Percentiles rank a stretch among this genome's conserved stretches.
Conservation (phyloP, 1,139 yeast genomes). For the Groenewaldozyma auringiensis region DNA sequence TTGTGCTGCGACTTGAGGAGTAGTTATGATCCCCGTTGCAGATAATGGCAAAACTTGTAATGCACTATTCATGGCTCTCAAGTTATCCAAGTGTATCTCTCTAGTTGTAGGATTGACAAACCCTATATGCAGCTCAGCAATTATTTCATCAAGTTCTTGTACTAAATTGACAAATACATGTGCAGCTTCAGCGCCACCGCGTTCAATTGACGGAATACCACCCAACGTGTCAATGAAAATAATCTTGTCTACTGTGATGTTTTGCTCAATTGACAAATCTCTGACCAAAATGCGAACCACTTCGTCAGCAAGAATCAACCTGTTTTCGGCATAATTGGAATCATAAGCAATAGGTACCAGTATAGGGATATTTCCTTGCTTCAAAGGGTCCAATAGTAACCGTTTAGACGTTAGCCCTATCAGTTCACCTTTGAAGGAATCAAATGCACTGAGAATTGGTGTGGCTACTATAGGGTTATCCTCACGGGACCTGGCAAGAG, state of each 20-base stretch:
- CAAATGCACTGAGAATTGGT: constrained; percentile 32
- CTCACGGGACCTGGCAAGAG: constrained; percentile 7
- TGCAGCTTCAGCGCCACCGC: constrained; percentile 55
- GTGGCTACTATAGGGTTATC: constrained; percentile 19
- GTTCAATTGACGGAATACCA: constrained; percentile 82
- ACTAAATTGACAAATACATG: constrained; percentile 82
- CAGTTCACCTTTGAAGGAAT: constrained; percentile 7
- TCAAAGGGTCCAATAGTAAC: constrained; percentile 32
- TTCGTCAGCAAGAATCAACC: constrained; percentile 32
- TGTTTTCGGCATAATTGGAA: constrained; percentile 33
- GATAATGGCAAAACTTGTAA: constrained; percentile 40
- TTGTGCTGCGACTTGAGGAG: constrained; percentile 40
- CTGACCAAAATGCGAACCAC: constrained; percentile 31
- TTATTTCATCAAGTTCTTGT: constrained; percentile 69
- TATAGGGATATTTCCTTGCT: constrained; percentile 47
- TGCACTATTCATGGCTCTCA: constrained; percentile 45
- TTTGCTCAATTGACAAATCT: constrained; percentile 24
- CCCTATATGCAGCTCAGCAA: constrained; percentile 53
- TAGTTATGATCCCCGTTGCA: constrained; percentile 47
- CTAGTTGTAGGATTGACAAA: constrained; percentile 40
- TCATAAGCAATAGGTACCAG: constrained; percentile 53
- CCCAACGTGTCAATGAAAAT: constrained; percentile 75
- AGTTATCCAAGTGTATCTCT: constrained; percentile 48
- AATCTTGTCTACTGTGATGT: constrained; percentile 67
- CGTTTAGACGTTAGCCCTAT: constrained; percentile 29